Conservation (phyloP, 1,284 basidiomycete species). For the Naganishia sp. region DNA sequence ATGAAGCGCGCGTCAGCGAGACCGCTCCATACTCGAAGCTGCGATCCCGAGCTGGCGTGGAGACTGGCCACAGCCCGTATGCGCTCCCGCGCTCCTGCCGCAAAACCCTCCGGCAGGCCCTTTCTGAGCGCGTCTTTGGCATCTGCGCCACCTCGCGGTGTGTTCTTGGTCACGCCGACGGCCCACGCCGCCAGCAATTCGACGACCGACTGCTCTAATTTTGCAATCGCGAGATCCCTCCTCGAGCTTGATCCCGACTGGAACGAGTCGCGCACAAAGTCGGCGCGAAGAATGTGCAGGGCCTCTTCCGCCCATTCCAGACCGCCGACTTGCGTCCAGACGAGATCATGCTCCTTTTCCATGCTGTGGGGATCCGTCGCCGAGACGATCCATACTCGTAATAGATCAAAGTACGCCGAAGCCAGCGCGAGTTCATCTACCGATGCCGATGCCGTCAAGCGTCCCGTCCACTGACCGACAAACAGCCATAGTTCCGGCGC, state of each 20-base stretch:
- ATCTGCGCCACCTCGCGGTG: constrained; percentile 63
- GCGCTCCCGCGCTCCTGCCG: constrained; percentile 26
- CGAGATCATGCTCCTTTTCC: constrained; percentile 78
- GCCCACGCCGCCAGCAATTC: constrained; percentile 61
- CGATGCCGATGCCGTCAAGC: neutral
- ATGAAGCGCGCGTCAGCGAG: constrained; percentile 3
- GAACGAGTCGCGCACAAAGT: neutral
- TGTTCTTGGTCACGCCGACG: constrained; percentile 72
- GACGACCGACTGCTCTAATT: constrained; percentile 33
- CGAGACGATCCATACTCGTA: constrained; percentile 75
- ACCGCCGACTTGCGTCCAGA: constrained; percentile 80
- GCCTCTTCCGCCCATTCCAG: constrained; percentile 73
- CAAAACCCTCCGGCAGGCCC: constrained; percentile 22
- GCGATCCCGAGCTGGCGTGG: neutral
- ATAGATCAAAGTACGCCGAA: constrained; percentile 55
- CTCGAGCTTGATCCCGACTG: constrained; percentile 31
- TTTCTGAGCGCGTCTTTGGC: constrained; percentile 53
- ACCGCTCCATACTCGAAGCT: constrained; percentile 6
- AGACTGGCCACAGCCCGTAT: constrained; percentile 12
- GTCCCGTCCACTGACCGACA: constrained; percentile 41
- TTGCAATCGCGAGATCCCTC: neutral
- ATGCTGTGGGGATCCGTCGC: constrained; percentile 86
- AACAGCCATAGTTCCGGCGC: constrained; percentile 46
- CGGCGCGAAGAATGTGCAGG: constrained; percentile 40
- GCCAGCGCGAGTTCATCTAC: constrained; percentile 55